phyloP scores from a whole-genome alignment of 805 yeast genomes.

The Cyberlindnera lachancei region DNA sequence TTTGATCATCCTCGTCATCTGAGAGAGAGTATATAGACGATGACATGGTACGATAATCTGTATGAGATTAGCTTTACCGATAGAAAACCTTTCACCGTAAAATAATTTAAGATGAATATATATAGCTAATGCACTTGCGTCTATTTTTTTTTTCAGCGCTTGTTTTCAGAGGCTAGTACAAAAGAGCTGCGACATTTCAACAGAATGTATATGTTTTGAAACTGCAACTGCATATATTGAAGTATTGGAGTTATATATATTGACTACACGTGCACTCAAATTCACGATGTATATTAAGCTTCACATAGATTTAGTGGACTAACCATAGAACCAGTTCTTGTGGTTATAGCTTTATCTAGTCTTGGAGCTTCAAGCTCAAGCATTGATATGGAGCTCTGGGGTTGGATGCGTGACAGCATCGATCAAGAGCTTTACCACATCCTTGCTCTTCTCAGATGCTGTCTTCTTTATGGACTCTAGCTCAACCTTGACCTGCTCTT shows the following conservation, averaged over 20 bases:
- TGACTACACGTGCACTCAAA: too few relatives aligned
- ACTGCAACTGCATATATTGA: too few relatives aligned
- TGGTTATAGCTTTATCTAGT: not conserved
- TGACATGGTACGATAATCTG: constrained; percentile 6
- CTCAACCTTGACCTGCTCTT: constrained; percentile 61
- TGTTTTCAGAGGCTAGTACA: too few relatives aligned
- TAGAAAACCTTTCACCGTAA: not conserved
- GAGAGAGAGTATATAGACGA: constrained; percentile 39
- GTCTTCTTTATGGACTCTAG: constrained; percentile 59
- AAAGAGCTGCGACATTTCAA: too few relatives aligned
- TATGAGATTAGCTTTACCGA: not conserved
- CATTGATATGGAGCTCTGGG: constrained; percentile 80
- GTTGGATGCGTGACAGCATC: constrained; percentile 74
- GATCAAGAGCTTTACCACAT: constrained; percentile 68
- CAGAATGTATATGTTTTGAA: too few relatives aligned
- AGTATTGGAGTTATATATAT: too few relatives aligned
- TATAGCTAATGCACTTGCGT: too few relatives aligned
- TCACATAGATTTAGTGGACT: too few relatives aligned
- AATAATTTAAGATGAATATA: too few relatives aligned
- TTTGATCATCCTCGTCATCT: constrained; percentile 34
- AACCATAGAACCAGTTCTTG: too few relatives aligned
- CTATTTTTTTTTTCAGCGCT: too few relatives aligned
- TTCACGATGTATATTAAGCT: too few relatives aligned
- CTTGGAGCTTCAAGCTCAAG: constrained; percentile 21
- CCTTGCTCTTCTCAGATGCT: constrained; percentile 52